Evolutionary conservation across 768 basidiomycete genomes (phyloP).

Genomic region (Tylopilus intermedius): DNA sequence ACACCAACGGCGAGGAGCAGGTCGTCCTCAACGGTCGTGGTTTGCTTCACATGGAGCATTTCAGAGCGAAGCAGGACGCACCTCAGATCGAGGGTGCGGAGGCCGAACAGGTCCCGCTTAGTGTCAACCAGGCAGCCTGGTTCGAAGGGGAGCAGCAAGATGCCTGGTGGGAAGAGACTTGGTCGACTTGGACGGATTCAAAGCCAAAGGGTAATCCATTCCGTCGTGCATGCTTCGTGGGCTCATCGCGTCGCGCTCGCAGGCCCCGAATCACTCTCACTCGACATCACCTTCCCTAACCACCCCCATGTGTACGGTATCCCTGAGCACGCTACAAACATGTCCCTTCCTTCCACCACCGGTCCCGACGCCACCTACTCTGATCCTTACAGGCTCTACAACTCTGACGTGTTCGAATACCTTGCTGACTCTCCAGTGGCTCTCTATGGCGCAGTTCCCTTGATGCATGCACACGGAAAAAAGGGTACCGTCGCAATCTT

Average conservation of each 20-base stretch:
- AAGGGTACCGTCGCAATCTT: conserved; percentile 89
- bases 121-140: conserved; percentile 60
- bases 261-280: conserved; percentile 92
- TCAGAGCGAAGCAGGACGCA: conserved; percentile 58
- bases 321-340: conserved; percentile 88
- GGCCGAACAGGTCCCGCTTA: conserved; percentile 49
- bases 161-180: conserved; percentile 87
- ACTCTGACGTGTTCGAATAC: conserved; percentile 96
- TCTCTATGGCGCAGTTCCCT: conserved; percentile 86
- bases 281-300: conserved; percentile 91
- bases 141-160: conserved; percentile 86
- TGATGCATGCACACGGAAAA: conserved; percentile 89
- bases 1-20: conserved; percentile 72
- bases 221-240: background rate
- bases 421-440: conserved; percentile 72
- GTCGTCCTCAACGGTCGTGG: conserved; percentile 86
- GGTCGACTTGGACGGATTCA: conserved; percentile 80
- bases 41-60: conserved; percentile 97
- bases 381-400: conserved; percentile 94
- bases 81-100: conserved; percentile 37
- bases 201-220: conserved; percentile 82
- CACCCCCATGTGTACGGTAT: conserved; percentile 93
- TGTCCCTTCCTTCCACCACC: conserved; percentile 84
- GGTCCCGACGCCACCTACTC: conserved; percentile 72
- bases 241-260: conserved; percentile 7